Percentiles rank a stretch among this genome's conserved stretches.
Conservation (phyloP, 768 basidiomycete species). For the Hemileccinum rubropunctum region DNA sequence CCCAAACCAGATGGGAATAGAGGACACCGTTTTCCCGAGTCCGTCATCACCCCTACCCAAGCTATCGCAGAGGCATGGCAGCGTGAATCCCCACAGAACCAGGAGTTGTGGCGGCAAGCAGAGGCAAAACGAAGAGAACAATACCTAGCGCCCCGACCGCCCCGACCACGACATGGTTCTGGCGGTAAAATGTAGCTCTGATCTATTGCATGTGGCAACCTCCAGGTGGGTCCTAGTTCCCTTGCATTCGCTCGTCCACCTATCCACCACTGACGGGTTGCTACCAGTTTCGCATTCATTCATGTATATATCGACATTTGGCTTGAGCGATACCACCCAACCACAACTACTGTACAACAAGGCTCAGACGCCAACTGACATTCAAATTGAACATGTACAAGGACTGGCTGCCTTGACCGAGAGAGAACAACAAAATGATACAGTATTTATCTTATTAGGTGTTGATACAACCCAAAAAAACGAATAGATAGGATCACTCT, state of each 20-base stretch:
- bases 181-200: conserved; percentile 53
- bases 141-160: conserved; percentile 41
- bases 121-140: conserved; percentile 46
- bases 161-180: conserved; percentile 32
- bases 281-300: conserved; percentile 29
- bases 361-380: conserved; percentile 3
- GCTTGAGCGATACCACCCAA: conserved; percentile 19
- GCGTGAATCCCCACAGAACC: conserved; percentile 54
- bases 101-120: conserved; percentile 58
- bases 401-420: conserved; percentile 9
- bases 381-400: conserved; percentile 12
- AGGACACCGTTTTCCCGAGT: conserved; percentile 27
- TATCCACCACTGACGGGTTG: conserved; percentile 4
- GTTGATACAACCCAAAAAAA: conserved; percentile 18
- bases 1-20: conserved; percentile 34
- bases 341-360: conserved; percentile 25
- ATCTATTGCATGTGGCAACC: conserved; percentile 13
- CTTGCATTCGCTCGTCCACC: background rate
- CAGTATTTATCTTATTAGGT: conserved; percentile 23
- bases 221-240: conserved; percentile 12
- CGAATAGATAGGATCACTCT: conserved; percentile 23
- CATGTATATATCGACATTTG: conserved; percentile 30
- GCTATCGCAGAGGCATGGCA: conserved; percentile 71
- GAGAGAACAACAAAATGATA: conserved; percentile 15
- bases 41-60: conserved; percentile 48